Conservation (phyloP, 345 rosid species). For the Populus davidiana region DNA sequence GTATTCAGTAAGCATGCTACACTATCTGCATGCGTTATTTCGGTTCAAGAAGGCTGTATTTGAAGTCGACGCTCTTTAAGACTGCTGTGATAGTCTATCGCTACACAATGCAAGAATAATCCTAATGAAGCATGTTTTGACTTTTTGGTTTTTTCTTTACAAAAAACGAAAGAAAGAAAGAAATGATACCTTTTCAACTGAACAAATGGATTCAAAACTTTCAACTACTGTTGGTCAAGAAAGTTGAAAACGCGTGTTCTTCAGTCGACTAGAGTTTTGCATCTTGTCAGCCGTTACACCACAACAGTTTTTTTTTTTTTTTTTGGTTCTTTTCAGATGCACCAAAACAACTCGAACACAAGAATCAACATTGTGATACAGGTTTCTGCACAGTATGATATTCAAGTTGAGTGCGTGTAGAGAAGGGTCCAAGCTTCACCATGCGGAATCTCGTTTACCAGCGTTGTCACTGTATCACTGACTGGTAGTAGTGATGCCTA, state of each 20-base stretch:
- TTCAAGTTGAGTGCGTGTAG: background rate
- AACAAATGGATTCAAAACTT: background rate
- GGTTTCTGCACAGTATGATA: background rate
- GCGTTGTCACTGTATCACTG: constrained; percentile 14
- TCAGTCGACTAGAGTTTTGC: background rate
- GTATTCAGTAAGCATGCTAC: too few relatives aligned
- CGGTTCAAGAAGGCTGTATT: too few relatives aligned
- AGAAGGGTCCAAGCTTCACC: background rate
- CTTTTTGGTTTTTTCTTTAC: background rate
- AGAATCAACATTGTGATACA: background rate
- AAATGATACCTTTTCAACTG: background rate
- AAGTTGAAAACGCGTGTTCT: background rate
- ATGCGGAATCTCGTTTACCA: background rate
- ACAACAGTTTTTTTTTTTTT: too few relatives aligned
- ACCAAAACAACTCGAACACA: background rate
- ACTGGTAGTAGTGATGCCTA: constrained; percentile 41
- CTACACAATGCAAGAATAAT: background rate
- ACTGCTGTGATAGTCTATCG: too few relatives aligned
- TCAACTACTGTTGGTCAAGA: background rate
- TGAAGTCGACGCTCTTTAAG: too few relatives aligned
- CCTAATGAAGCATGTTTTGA: background rate
- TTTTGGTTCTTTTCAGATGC: background rate
- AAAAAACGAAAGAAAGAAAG: background rate
- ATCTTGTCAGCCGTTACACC: background rate
- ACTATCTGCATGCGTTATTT: too few relatives aligned